A percentile compares a stretch with the other conserved stretches of the same genome.
Conservation (phyloP, 139 green algal genomes). For the Pseudopediastrum boryanum region DNA sequence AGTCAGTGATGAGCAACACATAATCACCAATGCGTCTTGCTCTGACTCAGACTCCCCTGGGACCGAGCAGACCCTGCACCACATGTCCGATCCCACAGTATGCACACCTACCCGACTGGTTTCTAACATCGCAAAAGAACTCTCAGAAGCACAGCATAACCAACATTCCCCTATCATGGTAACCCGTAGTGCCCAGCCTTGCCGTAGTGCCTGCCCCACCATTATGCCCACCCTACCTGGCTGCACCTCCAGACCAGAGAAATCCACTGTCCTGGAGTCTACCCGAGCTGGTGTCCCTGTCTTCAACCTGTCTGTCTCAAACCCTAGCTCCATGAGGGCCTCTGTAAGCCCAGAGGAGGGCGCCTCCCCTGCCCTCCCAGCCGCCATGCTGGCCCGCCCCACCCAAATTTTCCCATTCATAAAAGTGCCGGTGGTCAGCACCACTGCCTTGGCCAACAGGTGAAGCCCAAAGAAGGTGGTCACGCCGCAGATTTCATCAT, state of each 20-base stretch:
- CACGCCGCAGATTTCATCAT: slow-evolving; percentile 89
- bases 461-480: slow-evolving; percentile 92
- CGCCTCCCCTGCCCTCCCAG: slow-evolving; percentile 90
- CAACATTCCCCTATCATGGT: no score
- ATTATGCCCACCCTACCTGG: slow-evolving; percentile 56
- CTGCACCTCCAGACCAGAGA: slow-evolving; percentile 76
- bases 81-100: no score
- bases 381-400: slow-evolving; percentile 80
- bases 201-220: background rate
- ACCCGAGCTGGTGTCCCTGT: slow-evolving; percentile 96
- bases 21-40: no score
- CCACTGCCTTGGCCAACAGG: slow-evolving; percentile 82
- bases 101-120: no score
- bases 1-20: no score
- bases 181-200: background rate
- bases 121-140: no score
- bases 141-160: no score
- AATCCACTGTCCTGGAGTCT: slow-evolving; percentile 89
- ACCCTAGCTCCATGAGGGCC: slow-evolving; percentile 82
- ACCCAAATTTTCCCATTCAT: slow-evolving; percentile 99
- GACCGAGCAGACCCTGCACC: no score
- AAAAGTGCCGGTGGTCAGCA: slow-evolving; percentile 98
- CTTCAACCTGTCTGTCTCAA: slow-evolving; percentile 94
- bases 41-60: no score
- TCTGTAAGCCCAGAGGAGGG: slow-evolving; percentile 91